Evolutionary conservation across 1,284 basidiomycete species (phyloP), one percentile per base, ranked within the genome.

Genomic region (Irpex sp.): DNA sequence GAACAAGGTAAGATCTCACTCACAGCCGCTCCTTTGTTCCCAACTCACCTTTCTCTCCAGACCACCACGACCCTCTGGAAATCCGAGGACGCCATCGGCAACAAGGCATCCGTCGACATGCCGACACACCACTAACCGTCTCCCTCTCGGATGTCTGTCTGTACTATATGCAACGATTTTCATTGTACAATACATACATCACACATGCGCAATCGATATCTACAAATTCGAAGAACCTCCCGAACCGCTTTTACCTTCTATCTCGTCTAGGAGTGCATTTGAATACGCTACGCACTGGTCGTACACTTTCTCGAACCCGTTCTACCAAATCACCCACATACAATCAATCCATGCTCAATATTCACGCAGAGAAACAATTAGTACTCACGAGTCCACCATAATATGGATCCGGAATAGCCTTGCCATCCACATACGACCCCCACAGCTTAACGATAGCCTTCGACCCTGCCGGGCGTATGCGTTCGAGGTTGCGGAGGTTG

Each of bases 21-120:
- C 21, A 9, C 5, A 19, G 36, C 0, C 26, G 6, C 9, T 26
- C n/a, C 19, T 51, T 39, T n/a, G 60, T 58, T 1, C 26, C 7
- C 57, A 36, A 36, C 36, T 21, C 19, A 37, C 9, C 31, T 13
- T 8, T 31, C 35, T 43, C 51, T 8, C 33, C 43, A 91, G 91
- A 94, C 92, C 3, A 91, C 83, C 5, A 94, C 92, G 1, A 89
- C 89, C 63, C 81, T 94, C 26, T 94, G 92, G 92, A 86, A 84
- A 71, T 83, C 89, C 8, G 90, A 92, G 71, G 92, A 95, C 70
- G 93, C 91, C 7, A 80, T 92, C 60, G 85, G 86, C 59, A 90
- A 81, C 70, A 86, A 87, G 66, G 92, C 92, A 17, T 84, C 90
- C 9, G 90, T 93, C 26, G 82, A 89, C 65, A 94, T 95, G 93